A percentile compares a stretch with the other conserved stretches of the same genome.
These are phyloP conservation scores for Mimosa bimucronata DNA, from an alignment of 306 rosid genomes.

Conservation along the genomic window DNA sequence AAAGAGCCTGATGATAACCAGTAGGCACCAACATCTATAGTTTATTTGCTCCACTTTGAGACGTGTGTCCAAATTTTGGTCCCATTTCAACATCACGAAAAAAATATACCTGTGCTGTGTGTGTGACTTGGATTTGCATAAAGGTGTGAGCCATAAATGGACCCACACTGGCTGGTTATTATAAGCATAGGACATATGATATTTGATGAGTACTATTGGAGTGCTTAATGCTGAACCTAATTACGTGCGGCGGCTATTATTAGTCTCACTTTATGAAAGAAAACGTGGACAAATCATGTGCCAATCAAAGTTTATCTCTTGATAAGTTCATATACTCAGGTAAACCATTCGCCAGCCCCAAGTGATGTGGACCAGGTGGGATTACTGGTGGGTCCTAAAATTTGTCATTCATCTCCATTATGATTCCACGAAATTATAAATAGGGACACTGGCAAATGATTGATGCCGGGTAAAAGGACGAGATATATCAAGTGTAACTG, in stretches of 20 bases:
- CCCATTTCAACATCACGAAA: neutral
- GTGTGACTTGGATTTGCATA: neutral
- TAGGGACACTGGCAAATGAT: neutral
- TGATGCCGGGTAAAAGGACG: neutral
- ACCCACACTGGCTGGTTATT: neutral
- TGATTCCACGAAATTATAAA: neutral
- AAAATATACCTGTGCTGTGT: neutral
- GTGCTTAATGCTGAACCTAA: neutral
- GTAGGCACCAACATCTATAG: neutral
- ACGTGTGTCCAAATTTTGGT: neutral
- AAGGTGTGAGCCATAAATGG: neutral
- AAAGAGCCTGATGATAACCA: neutral
- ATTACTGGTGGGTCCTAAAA: neutral
- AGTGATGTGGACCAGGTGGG: neutral
- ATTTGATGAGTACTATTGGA: neutral
- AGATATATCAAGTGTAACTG: neutral
- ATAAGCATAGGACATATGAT: neutral
- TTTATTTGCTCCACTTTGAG: neutral
- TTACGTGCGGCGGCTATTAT: neutral
- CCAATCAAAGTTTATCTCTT: neutral
- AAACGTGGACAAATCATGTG: neutral
- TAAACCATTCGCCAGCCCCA: no score
- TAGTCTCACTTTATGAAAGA: neutral
- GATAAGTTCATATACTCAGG: no score
- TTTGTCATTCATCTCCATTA: neutral